Evolutionary conservation across 768 basidiomycete genomes (phyloP).

Genomic region (Serendipita sp.): DNA sequence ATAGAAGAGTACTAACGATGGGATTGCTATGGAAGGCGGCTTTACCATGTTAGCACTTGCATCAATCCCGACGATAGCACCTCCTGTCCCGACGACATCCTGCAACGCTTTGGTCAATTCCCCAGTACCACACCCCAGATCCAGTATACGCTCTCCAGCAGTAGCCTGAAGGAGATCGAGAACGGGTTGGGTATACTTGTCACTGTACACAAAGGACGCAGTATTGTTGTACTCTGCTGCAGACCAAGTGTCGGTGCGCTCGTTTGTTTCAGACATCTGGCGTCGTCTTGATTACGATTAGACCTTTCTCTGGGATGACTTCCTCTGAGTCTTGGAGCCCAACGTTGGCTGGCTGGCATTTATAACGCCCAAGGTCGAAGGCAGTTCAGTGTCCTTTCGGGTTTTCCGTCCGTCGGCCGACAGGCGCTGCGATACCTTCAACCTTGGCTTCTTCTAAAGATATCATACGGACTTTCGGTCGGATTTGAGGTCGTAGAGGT

Average conservation of each 20-base stretch:
- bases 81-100: constrained; percentile 30
- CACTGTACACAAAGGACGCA: constrained; percentile 56
- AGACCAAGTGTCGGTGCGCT: constrained; percentile 30
- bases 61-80: constrained; percentile 54
- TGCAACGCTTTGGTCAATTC: constrained; percentile 51
- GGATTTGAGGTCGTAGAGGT: too few relatives aligned
- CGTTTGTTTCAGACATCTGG: too few relatives aligned
- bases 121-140: constrained; percentile 62
- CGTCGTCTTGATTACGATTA: too few relatives aligned
- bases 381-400: too few relatives aligned
- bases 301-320: too few relatives aligned
- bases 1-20: not conserved
- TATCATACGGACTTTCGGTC: too few relatives aligned
- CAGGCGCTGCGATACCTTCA: too few relatives aligned
- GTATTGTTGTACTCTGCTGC: constrained; percentile 44
- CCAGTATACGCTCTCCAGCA: constrained; percentile 54
- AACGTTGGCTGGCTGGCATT: too few relatives aligned
- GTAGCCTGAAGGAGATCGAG: constrained; percentile 41
- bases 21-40: not conserved
- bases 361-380: too few relatives aligned
- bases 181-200: constrained; percentile 33
- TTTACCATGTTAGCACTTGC: constrained; percentile 56
- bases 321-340: too few relatives aligned
- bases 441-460: too few relatives aligned
- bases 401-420: too few relatives aligned